These are phyloP conservation scores for Pseudohalonectria lignicola DNA, from an alignment of 2,329 filamentous ascomycete species.

Conservation along the genomic window DNA sequence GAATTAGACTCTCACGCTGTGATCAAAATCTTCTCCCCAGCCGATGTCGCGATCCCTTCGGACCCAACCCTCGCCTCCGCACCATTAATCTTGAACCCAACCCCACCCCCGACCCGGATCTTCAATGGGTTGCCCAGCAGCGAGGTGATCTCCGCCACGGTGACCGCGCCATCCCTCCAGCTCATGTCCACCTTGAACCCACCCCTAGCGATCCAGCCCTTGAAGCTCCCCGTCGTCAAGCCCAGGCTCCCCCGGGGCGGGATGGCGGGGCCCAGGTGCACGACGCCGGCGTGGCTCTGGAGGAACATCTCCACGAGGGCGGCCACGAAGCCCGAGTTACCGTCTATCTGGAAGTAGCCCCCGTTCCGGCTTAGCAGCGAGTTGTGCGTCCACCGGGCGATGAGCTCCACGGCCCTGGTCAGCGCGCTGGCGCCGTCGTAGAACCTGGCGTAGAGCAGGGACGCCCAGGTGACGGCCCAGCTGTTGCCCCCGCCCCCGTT, in stretches of 20 bases:
- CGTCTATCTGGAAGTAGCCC: constrained; percentile 35
- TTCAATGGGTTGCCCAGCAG: too few relatives aligned
- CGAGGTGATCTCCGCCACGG: too few relatives aligned
- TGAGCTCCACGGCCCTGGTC: constrained; percentile 18
- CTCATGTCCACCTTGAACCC: constrained; percentile 1
- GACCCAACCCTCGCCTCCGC: too few relatives aligned
- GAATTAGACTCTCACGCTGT: too few relatives aligned
- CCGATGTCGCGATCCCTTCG: too few relatives aligned
- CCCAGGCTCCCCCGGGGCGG: background rate
- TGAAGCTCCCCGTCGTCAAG: background rate
- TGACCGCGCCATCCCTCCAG: too few relatives aligned
- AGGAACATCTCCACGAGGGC: background rate
- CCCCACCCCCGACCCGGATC: too few relatives aligned
- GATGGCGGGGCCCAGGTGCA: background rate
- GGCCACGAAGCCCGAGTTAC: constrained; percentile 33
- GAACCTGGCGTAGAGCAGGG: constrained; percentile 28
- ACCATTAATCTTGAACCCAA: too few relatives aligned
- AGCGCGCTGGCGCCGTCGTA: constrained; percentile 20
- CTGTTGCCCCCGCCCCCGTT: constrained; percentile 24
- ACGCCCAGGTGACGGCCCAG: constrained; percentile 32
- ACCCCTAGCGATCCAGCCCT: background rate
- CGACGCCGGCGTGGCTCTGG: background rate
- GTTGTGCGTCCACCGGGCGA: background rate
- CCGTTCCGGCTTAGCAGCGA: constrained; percentile 14
- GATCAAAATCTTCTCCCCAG: too few relatives aligned